A percentile compares a stretch with the other conserved stretches of the same genome.
Conservation (phyloP, 78 protist species). For the Cavenderia fasciculata region DNA sequence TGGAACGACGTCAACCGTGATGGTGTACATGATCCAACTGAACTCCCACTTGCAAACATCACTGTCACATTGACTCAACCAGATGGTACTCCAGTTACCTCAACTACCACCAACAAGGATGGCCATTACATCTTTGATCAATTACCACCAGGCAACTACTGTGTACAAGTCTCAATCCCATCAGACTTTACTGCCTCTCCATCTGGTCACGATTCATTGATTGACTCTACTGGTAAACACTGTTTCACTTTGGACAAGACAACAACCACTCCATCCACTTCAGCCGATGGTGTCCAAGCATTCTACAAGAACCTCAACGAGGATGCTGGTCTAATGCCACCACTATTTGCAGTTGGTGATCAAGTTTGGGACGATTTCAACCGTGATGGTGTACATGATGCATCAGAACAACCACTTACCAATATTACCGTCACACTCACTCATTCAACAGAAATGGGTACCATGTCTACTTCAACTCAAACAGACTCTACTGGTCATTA, state of each 20-base stretch:
- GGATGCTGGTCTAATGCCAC: slow-evolving; percentile 31
- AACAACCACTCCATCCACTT: neutral
- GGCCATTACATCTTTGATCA: slow-evolving; percentile 8
- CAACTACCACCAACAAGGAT: neutral
- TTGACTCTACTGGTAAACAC: neutral
- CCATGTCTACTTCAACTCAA: neutral
- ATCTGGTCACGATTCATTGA: neutral
- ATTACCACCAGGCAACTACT: slow-evolving; percentile 41
- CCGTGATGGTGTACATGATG: slow-evolving; percentile 12
- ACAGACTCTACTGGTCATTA: slow-evolving; percentile 26
- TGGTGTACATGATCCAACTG: slow-evolving; percentile 13
- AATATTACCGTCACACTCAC: neutral
- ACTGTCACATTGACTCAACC: neutral
- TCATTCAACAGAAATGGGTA: neutral
- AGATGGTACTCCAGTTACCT: neutral
- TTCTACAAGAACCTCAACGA: neutral
- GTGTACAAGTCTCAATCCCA: neutral
- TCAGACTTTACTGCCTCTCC: neutral
- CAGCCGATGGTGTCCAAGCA: neutral
- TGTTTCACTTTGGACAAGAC: neutral
- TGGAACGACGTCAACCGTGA: neutral
- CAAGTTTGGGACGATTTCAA: neutral
- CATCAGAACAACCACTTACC: neutral
- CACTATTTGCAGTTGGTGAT: neutral
- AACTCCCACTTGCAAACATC: neutral